Percentiles rank a stretch among this genome's conserved stretches.
Evolutionary conservation across 768 basidiomycete species (phyloP).

Genomic region (Tylopilus plumbeoviolaceoides): DNA sequence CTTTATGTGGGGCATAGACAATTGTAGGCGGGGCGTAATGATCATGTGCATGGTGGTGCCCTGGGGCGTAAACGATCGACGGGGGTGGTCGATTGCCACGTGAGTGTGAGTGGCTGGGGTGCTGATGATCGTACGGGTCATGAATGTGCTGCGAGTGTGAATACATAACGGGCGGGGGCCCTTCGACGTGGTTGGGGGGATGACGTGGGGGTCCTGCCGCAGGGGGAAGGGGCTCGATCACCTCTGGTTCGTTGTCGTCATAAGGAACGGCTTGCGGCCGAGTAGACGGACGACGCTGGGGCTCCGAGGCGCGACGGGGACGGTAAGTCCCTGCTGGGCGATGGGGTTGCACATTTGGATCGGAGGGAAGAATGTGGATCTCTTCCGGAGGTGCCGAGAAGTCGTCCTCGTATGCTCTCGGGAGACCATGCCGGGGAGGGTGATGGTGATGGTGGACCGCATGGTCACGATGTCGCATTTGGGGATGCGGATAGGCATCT

Average conservation of each 20-base stretch:
- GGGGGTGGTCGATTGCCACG: slow-evolving; percentile 41
- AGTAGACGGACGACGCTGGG: slow-evolving; percentile 23
- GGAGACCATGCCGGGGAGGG: slow-evolving; percentile 17
- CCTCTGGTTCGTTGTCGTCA: slow-evolving; percentile 28
- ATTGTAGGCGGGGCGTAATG: slow-evolving; percentile 60
- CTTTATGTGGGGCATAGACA: slow-evolving; percentile 50
- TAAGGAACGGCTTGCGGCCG: slow-evolving; percentile 13
- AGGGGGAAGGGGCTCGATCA: slow-evolving; percentile 32
- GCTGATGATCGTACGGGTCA: slow-evolving; percentile 30
- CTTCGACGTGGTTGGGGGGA: slow-evolving; percentile 20
- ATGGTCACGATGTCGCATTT: slow-evolving; percentile 30
- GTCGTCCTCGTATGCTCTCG: slow-evolving; percentile 17
- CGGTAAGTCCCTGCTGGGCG: slow-evolving; percentile 26
- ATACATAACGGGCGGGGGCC: slow-evolving; percentile 29
- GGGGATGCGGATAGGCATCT: slow-evolving; percentile 26
- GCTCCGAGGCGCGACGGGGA: slow-evolving; percentile 29
- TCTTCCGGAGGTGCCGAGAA: slow-evolving; percentile 47
- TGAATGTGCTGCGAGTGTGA: slow-evolving; percentile 41
- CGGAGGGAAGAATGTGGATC: slow-evolving; percentile 58
- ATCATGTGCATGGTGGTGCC: slow-evolving; percentile 37
- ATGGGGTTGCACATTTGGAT: slow-evolving; percentile 34
- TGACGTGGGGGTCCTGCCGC: slow-evolving; percentile 21
- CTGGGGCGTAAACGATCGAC: slow-evolving; percentile 59
- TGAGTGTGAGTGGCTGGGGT: slow-evolving; percentile 35
- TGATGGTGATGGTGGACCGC: slow-evolving; percentile 4